Base-by-base conservation (phyloP, 768 basidiomycete genomes). In the Tephrocybe sp. region DNA sequence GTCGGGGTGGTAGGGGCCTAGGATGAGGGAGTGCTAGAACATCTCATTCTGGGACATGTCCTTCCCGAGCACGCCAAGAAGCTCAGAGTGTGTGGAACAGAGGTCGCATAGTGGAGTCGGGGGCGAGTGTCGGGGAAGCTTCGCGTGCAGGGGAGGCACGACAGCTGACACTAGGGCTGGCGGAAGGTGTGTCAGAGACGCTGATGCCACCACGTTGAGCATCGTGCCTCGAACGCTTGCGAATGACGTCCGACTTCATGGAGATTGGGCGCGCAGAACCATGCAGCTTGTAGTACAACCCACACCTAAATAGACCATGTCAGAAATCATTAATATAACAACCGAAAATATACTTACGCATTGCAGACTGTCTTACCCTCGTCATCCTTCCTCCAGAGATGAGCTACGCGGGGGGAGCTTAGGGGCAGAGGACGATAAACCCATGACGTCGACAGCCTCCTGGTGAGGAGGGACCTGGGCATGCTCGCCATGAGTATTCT, bases 231-330 rank as follows among this genome's bases (percentile, higher is more conserved):
- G 90, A 89, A 34, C 91, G 85, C 64, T 93, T 93, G 54, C 90
- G 87, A 58, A 93, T 90, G 30, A 92, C 84, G 56, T 93, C 91
- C 3, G 89, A 91, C 65, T 93, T 93, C 90, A 93, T 93, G 7
- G 88, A 90, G 54, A 92, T 90, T 1, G 91, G 91, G 20, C 91
- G 84, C 1, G 87, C 84, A 17, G 90, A 85, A 15, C 91, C 90
- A 65, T 93, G 89, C 2, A 93, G 73, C 66, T 93, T 93, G 70
- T 89, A 90, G 62, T 92, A 92, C 6, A 92, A 66, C 4, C 90
- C 90, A 56, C 90, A 92, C n/a, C n/a, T n/a, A n/a, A n/a, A n/a
- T n/a, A n/a, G n/a, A n/a, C n/a, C n/a, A n/a, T n/a, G n/a, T n/a
- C n/a, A n/a, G n/a, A n/a, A n/a, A n/a, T n/a, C n/a, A n/a, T n/a